Evolutionary conservation across 768 basidiomycete genomes (phyloP).

Genomic region (Leucosporidium scottii): DNA sequence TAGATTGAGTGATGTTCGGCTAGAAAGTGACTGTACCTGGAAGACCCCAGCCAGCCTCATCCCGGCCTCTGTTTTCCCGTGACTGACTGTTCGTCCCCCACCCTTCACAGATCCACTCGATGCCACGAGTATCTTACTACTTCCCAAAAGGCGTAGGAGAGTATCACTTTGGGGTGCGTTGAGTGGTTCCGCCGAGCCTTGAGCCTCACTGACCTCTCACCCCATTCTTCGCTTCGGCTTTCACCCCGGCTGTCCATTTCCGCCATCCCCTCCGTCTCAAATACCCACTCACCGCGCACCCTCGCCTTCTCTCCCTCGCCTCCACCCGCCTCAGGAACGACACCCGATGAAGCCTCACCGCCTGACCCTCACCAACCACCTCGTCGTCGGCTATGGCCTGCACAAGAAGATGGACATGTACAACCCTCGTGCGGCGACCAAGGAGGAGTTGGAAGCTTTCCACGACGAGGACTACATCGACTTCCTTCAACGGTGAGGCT

Average conservation of each 20-base stretch:
- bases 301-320: no score
- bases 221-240: neutral
- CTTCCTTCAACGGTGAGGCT: slow-evolving; percentile 73
- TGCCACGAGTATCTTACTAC: slow-evolving; percentile 91
- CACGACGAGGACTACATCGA: slow-evolving; percentile 95
- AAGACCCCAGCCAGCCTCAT: no score
- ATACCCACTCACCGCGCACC: no score
- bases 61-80: no score
- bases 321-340: slow-evolving; percentile 60
- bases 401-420: slow-evolving; percentile 95
- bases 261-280: no score
- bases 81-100: neutral
- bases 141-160: slow-evolving; percentile 88
- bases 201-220: neutral
- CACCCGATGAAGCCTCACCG: slow-evolving; percentile 99
- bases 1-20: neutral
- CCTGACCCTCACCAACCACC: slow-evolving; percentile 87
- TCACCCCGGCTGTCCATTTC: no score
- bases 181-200: neutral
- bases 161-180: slow-evolving; percentile 87
- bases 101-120: slow-evolving; percentile 52
- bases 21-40: neutral
- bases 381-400: slow-evolving; percentile 91
- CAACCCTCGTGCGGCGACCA: slow-evolving; percentile 78
- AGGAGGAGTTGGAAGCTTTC: slow-evolving; percentile 79